phyloP scores from a whole-genome alignment of 2,329 filamentous ascomycete species.

The Beauveria sp. region DNA sequence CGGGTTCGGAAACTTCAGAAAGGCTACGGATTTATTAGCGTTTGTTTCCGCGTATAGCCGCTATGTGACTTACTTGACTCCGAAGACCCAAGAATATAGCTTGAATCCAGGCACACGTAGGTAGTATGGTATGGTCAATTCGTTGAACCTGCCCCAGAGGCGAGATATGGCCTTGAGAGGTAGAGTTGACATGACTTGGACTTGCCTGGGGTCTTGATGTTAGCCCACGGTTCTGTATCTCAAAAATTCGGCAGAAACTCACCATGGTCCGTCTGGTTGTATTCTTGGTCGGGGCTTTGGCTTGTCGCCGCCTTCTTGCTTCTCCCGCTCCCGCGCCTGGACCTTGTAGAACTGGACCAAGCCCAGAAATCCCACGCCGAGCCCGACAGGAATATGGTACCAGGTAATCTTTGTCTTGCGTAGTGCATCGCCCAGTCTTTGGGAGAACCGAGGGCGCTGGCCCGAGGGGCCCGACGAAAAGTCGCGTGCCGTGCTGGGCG shows the following conservation, averaged over 20 bases:
- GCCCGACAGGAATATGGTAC: conserved; percentile 82
- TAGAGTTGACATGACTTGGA: conserved; percentile 88
- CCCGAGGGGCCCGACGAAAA: conserved; percentile 30
- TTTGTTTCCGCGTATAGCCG: not conserved
- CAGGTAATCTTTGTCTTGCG: conserved; percentile 61
- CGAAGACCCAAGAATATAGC: conserved; percentile 83
- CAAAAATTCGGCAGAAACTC: conserved; percentile 16
- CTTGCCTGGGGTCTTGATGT: conserved; percentile 47
- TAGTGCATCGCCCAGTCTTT: conserved; percentile 42
- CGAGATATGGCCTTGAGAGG: conserved; percentile 86
- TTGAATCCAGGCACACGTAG: conserved; percentile 85
- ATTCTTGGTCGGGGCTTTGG: conserved; percentile 50
- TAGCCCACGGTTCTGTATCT: not conserved
- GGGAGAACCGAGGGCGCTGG: conserved; percentile 42
- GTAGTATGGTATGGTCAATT: conserved; percentile 79
- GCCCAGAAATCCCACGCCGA: conserved; percentile 80
- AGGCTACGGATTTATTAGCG: conserved; percentile 43
- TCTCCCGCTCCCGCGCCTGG: conserved; percentile 47
- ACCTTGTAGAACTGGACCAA: conserved; percentile 78
- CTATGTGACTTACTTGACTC: conserved; percentile 55
- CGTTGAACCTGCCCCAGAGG: conserved; percentile 87
- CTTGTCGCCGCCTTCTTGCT: conserved; percentile 33
- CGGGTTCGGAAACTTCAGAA: conserved; percentile 77
- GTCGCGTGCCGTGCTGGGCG: conserved; percentile 18
- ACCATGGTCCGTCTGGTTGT: conserved; percentile 80